Percentiles rank a stretch among this genome's conserved stretches.
phyloP scores from a whole-genome alignment of 192 early-diverging fungal species.

The Coemansia sp. region DNA sequence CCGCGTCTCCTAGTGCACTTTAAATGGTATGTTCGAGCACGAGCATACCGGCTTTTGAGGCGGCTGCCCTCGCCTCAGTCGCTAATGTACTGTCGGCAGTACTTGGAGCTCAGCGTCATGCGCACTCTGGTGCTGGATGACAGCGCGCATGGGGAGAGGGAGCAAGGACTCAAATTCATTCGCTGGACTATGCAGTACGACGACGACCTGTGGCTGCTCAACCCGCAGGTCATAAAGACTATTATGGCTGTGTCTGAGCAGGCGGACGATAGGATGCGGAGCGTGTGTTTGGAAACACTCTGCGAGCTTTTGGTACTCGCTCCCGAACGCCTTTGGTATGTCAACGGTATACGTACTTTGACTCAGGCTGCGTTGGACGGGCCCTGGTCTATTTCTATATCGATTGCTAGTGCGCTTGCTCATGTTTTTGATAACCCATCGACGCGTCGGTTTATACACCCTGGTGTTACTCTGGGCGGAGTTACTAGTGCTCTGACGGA shows the following conservation, averaged over 20 bases:
- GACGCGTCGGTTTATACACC: slow-evolving; percentile 39
- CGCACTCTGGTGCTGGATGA: slow-evolving; percentile 45
- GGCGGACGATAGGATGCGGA: slow-evolving; percentile 55
- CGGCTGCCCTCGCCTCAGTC: slow-evolving; percentile 25
- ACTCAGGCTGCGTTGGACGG: slow-evolving; percentile 53
- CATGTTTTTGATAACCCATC: slow-evolving; percentile 40
- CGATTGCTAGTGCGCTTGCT: slow-evolving; percentile 42
- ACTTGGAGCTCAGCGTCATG: slow-evolving; percentile 49
- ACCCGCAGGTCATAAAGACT: slow-evolving; percentile 38
- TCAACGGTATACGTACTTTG: slow-evolving; percentile 46
- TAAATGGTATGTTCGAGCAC: slow-evolving; percentile 53
- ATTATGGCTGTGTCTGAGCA: slow-evolving; percentile 56
- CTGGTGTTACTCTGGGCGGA: slow-evolving; percentile 45
- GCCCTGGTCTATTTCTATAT: slow-evolving; percentile 51
- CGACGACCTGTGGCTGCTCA: slow-evolving; percentile 37
- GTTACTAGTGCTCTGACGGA: slow-evolving; percentile 52
- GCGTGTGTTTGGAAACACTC: slow-evolving; percentile 51
- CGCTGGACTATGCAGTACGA: slow-evolving; percentile 51
- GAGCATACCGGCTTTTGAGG: slow-evolving; percentile 47
- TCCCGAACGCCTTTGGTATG: slow-evolving; percentile 47
- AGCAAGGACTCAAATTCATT: slow-evolving; percentile 57
- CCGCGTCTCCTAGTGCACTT: slow-evolving; percentile 49
- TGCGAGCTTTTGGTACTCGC: slow-evolving; percentile 49
- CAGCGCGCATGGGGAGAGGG: slow-evolving; percentile 49
- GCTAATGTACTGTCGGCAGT: slow-evolving; percentile 41